A percentile compares a stretch with the other conserved stretches of the same genome.
Evolutionary conservation across 345 rosid genomes (phyloP).

Genomic region (Sisymbrium altissimum): DNA sequence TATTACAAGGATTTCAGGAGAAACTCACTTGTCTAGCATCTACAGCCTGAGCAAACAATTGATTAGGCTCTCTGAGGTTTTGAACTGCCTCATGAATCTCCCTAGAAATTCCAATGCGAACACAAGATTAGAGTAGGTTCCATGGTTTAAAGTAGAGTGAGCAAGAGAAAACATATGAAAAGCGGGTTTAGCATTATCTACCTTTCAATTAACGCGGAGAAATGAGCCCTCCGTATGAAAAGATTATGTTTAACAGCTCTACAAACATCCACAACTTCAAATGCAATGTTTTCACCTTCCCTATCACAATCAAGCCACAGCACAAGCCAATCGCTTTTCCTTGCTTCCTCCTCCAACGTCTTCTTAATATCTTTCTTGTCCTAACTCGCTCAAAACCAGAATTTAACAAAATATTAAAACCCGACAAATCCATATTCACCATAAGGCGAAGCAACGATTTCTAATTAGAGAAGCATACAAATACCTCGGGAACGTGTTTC

Average conservation of each 20-base stretch:
- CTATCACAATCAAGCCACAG: constrained; percentile 98
- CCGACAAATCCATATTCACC: no score
- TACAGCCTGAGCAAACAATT: constrained; percentile 84
- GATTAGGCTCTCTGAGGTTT: constrained; percentile 84
- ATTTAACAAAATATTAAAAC: not conserved
- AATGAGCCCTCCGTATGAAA: constrained; percentile 74
- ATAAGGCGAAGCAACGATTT: no score
- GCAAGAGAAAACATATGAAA: not conserved
- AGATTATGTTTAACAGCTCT: constrained; percentile 54
- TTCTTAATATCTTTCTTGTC: constrained; percentile 83
- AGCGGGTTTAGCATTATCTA: constrained; percentile 16
- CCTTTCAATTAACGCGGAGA: constrained; percentile 94
- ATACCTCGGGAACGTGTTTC: constrained; percentile 83
- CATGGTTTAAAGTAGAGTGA: no score
- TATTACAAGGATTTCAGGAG: constrained; percentile 3
- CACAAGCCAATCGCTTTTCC: constrained; percentile 90
- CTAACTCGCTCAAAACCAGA: constrained; percentile 37
- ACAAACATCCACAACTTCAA: constrained; percentile 83
- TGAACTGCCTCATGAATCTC: constrained; percentile 90
- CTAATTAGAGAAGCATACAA: no score
- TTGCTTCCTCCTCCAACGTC: constrained; percentile 91
- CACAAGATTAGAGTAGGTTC: not conserved
- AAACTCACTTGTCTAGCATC: constrained; percentile 94
- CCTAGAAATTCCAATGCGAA: constrained; percentile 44
- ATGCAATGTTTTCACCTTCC: constrained; percentile 97